These are phyloP conservation scores for Venturia carpophila DNA, from an alignment of 2,329 filamentous ascomycete genomes.

Conservation along the genomic window DNA sequence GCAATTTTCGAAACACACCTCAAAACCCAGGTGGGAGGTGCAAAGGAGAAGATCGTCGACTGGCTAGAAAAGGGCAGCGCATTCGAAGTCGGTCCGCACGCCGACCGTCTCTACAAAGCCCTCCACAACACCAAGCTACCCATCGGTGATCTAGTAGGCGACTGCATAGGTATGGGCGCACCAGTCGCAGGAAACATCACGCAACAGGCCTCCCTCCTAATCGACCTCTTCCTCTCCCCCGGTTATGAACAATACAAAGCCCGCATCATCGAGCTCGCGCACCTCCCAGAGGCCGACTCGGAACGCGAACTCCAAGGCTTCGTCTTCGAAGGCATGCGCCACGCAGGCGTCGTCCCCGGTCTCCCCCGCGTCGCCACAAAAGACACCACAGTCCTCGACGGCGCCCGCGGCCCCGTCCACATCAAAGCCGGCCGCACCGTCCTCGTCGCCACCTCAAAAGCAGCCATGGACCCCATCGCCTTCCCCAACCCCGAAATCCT, in stretches of 20 bases:
- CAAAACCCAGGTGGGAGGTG: slow-evolving; percentile 35
- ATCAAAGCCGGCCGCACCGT: slow-evolving; percentile 39
- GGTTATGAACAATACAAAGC: slow-evolving; percentile 45
- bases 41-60: slow-evolving; percentile 38
- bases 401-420: slow-evolving; percentile 39
- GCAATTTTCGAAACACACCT: slow-evolving; percentile 39
- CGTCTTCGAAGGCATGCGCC: slow-evolving; percentile 49
- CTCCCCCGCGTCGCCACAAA: slow-evolving; percentile 42
- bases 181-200: slow-evolving; percentile 46
- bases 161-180: slow-evolving; percentile 44
- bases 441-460: slow-evolving; percentile 39
- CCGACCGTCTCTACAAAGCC: slow-evolving; percentile 46
- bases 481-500: slow-evolving; percentile 38
- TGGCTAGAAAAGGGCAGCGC: slow-evolving; percentile 42
- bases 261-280: slow-evolving; percentile 44
- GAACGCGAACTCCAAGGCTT: slow-evolving; percentile 45
- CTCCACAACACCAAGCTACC: slow-evolving; percentile 40
- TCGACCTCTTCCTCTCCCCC: slow-evolving; percentile 45
- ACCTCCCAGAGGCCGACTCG: slow-evolving; percentile 34
- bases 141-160: slow-evolving; percentile 41
- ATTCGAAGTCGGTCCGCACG: slow-evolving; percentile 43
- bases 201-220: slow-evolving; percentile 46
- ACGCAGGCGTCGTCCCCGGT: slow-evolving; percentile 45
- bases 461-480: slow-evolving; percentile 33
- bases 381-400: slow-evolving; percentile 42